These are phyloP conservation scores for Sonneratia caseolaris DNA, from an alignment of 345 rosid species.

Conservation along the genomic window DNA sequence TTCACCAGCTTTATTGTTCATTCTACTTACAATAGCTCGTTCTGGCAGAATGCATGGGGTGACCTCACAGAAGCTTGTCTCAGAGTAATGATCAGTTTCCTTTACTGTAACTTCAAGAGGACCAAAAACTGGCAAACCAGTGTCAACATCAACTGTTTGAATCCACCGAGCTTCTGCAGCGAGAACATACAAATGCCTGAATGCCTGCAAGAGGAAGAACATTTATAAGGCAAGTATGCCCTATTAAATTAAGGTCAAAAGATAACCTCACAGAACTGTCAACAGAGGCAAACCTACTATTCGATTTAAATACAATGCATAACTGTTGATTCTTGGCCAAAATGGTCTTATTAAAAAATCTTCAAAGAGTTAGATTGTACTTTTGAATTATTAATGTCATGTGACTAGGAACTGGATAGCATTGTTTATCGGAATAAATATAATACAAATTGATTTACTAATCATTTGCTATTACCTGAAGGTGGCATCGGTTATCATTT, in stretches of 20 bases:
- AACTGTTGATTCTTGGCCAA: not conserved
- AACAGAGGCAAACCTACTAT: not conserved
- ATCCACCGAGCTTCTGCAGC: constrained; percentile 96
- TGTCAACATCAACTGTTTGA: constrained; percentile 94
- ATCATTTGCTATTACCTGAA: constrained; percentile 45
- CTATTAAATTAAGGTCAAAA: not conserved
- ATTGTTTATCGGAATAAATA: not conserved
- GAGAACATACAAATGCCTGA: constrained; percentile 91
- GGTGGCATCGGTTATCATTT: constrained; percentile 95
- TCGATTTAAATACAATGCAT: not conserved
- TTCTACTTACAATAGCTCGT: constrained; percentile 74
- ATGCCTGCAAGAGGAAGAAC: constrained; percentile 52
- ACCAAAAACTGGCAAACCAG: constrained; percentile 85
- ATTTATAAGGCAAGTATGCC: not conserved
- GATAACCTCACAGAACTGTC: not conserved
- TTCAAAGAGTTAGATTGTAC: not conserved
- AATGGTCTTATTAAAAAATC: not conserved
- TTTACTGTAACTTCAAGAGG: constrained; percentile 76
- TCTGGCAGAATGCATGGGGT: constrained; percentile 95
- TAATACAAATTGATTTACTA: not conserved
- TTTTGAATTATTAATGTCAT: not conserved
- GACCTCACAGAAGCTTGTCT: constrained; percentile 79
- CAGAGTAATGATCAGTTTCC: constrained; percentile 80
- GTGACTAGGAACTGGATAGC: not conserved
- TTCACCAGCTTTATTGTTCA: not conserved